phyloP scores from a whole-genome alignment of 371 early-diverging fungal genomes.

The Chytridium lagenaria region DNA sequence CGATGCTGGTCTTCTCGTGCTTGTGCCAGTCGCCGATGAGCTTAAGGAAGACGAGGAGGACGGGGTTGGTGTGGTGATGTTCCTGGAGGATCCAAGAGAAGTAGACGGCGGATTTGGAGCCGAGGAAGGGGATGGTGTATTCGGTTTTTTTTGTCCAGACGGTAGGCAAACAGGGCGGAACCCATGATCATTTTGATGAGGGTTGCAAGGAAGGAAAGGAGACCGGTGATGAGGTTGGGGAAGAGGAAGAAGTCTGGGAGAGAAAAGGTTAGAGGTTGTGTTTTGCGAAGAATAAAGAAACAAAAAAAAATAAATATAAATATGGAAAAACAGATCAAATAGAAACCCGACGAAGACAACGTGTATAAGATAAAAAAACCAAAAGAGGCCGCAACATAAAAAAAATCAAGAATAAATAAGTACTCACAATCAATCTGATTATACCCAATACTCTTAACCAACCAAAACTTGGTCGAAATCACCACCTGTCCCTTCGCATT shows the following conservation, averaged over 20 bases:
- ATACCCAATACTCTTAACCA: background rate
- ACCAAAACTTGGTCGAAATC: conserved; percentile 1
- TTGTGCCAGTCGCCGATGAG: background rate
- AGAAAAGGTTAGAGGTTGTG: background rate
- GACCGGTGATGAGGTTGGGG: conserved; percentile 18
- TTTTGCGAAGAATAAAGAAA: no score
- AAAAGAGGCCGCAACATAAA: no score
- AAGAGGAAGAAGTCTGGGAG: conserved; percentile 17
- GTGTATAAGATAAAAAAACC: no score
- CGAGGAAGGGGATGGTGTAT: conserved; percentile 1
- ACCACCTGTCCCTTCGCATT: background rate
- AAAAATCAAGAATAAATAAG: no score
- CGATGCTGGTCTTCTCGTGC: background rate
- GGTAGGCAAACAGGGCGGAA: conserved; percentile 9
- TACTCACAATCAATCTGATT: conserved; percentile 16
- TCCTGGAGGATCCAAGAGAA: conserved; percentile 16
- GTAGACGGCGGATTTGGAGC: conserved; percentile 6
- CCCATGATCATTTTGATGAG: conserved; percentile 10
- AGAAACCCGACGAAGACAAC: no score
- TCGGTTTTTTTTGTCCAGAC: conserved; percentile 14
- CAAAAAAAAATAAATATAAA: no score
- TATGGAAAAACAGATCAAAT: no score
- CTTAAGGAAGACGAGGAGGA: conserved; percentile 8
- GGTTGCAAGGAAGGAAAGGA: conserved; percentile 5
- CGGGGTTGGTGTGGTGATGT: conserved; percentile 11